Percentiles rank a stretch among this genome's conserved stretches.
These are phyloP conservation scores for Metschnikowia cerradonensis DNA, from an alignment of 805 yeast species.

Conservation along the genomic window DNA sequence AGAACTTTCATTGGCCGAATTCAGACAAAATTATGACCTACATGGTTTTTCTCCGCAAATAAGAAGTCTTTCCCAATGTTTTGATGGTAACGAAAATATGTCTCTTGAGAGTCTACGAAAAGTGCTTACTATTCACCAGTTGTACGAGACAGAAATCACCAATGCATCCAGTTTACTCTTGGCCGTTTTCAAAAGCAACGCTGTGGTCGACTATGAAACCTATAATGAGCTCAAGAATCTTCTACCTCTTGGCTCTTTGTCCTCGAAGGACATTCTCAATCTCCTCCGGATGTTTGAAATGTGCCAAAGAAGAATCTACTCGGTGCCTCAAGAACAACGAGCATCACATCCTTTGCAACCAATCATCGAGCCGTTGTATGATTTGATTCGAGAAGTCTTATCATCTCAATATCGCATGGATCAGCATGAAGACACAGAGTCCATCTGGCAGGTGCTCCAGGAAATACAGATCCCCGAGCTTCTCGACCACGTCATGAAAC, in stretches of 20 bases:
- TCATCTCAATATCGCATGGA: slow-evolving; percentile 2
- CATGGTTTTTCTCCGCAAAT: slow-evolving; percentile 3
- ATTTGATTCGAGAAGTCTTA: slow-evolving; percentile 1
- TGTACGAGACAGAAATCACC: slow-evolving; percentile 4
- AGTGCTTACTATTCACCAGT: slow-evolving; percentile 1
- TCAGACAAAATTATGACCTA: slow-evolving; percentile 5
- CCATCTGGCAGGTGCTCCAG: slow-evolving; percentile 13
- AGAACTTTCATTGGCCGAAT: slow-evolving; percentile 4
- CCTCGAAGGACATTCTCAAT: slow-evolving; percentile 6
- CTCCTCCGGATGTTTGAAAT: slow-evolving; percentile 7
- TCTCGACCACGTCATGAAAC: slow-evolving; percentile 11
- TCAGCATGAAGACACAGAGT: slow-evolving; percentile 1
- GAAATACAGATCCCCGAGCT: slow-evolving; percentile 16
- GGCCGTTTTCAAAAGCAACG: slow-evolving; percentile 1
- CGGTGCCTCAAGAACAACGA: slow-evolving; percentile 6
- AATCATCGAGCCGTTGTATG: slow-evolving; percentile 4
- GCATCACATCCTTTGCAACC: slow-evolving; percentile 6
- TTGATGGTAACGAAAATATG: neutral
- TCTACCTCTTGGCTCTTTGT: neutral
- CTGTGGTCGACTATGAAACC: neutral
- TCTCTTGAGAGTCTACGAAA: neutral
- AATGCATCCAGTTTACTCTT: slow-evolving; percentile 6
- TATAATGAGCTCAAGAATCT: neutral
- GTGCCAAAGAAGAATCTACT: slow-evolving; percentile 6
- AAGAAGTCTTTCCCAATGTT: neutral